A percentile compares a stretch with the other conserved stretches of the same genome.
These are phyloP conservation scores for Xenoacremonium recifei DNA, from an alignment of 2,329 filamentous ascomycete species.

Conservation along the genomic window DNA sequence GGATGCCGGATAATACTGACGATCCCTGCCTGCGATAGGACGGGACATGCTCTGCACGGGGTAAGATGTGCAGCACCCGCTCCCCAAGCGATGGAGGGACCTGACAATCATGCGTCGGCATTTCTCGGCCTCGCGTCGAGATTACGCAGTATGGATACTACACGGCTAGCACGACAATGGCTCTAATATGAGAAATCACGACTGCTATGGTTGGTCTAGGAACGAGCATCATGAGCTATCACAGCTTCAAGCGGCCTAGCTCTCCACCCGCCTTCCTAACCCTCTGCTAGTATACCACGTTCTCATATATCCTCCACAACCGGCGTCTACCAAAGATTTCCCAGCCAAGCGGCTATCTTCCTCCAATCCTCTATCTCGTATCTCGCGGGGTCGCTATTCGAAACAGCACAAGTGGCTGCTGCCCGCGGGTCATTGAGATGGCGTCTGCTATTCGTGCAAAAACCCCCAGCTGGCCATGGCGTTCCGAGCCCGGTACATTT, in stretches of 20 bases:
- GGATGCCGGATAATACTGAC: no score
- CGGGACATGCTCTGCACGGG: no score
- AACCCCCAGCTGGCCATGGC: conserved; percentile 3
- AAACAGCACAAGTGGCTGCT: conserved; percentile 8
- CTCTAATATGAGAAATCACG: no score
- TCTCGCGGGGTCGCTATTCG: conserved; percentile 7
- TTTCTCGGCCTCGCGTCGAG: no score
- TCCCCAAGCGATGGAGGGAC: no score
- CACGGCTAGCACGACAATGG: no score
- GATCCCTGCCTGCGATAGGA: no score
- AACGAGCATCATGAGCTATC: not conserved
- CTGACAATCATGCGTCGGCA: no score
- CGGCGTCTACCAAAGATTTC: not conserved
- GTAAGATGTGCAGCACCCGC: no score
- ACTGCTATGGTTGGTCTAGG: not conserved
- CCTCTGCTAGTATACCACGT: not conserved
- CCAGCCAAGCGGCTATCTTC: not conserved
- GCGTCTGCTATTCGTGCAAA: conserved; percentile 19
- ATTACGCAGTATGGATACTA: no score
- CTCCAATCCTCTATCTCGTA: not conserved
- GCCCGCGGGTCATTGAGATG: conserved; percentile 2
- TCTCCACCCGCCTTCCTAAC: not conserved
- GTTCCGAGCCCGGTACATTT: not conserved
- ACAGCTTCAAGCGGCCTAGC: no score
- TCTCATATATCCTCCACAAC: not conserved